Evolutionary conservation across 2,329 filamentous ascomycete genomes (phyloP), one percentile per base, ranked within the genome.

Genomic region (Stylonectria norvegica): DNA sequence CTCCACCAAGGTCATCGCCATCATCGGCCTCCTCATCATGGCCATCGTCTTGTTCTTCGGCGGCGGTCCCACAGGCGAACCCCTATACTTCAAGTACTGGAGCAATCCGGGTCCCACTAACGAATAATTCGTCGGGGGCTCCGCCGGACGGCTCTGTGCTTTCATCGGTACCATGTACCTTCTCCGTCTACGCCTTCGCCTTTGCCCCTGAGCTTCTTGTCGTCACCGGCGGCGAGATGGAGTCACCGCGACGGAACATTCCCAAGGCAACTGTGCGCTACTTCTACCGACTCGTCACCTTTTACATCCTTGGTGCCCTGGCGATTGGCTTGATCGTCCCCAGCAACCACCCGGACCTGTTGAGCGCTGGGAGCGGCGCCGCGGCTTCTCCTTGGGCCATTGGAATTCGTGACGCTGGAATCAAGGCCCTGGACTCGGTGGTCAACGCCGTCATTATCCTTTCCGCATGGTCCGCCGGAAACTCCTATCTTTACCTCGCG

Each of bases 321-420:
- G 27, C 33, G 4, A 43, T 46, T 9, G 40, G 32, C 2, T 20
- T 46, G 16, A 25, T 40, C 16, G 36, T 42, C n/a, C 36, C 35
- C 11, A 36, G 36, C 19, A 37, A 42, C 17, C 25, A 42, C 17
- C 22, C 32, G 1, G 27, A 35, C 10, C 39, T 43, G 15, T n/a
- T 43, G 8, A 18, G 23, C 3, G 39, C 22, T 10, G 43, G 39
- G 16, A 30, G 28, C 6, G 40, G 37, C 20, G 48, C 55, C 9
- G 57, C 55, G n/a, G 72, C 72, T 1, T 79, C 75, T 19, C 75
- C 75, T 1, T 79, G 76, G 55, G 74, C 77, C 20, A 76, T 79
- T 45, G 75, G 72, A 19, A 75, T 78, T 28, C 40, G 41, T 10
- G 38, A 46, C 27, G 69, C 70, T 2, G 69, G 69, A 1, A 74